phyloP scores from a whole-genome alignment of 169 alveolate species.

The Plasmodium berghei region DNA sequence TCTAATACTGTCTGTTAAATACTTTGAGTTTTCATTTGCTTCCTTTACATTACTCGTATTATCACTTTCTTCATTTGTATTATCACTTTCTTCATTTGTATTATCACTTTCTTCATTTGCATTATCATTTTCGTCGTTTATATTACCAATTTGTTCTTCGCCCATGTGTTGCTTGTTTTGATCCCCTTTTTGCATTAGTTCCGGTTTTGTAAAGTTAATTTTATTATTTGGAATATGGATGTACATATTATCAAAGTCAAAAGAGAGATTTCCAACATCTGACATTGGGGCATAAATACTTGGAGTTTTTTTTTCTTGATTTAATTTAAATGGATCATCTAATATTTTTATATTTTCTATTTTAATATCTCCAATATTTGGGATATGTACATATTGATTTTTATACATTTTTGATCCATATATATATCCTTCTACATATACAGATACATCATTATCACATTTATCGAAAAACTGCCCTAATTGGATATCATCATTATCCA shows the following conservation, averaged over 20 bases:
- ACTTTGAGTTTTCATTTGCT: conserved; percentile 41
- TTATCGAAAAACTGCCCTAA: conserved; percentile 31
- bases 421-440: conserved; percentile 96
- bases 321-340: conserved; percentile 91
- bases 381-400: conserved; percentile 90
- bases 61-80: conserved; percentile 64
- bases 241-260: conserved; percentile 97
- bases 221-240: conserved; percentile 96
- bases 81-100: conserved; percentile 65
- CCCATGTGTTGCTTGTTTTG: background rate
- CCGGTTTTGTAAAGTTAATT: conserved; percentile 91
- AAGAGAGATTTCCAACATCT: conserved; percentile 95
- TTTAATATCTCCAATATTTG: conserved; percentile 94
- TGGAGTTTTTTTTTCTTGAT: conserved; percentile 78
- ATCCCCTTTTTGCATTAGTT: background rate
- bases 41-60: too few relatives aligned
- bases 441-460: conserved; percentile 81
- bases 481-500: conserved; percentile 33
- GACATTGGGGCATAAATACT: conserved; percentile 98
- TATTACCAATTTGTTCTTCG: conserved; percentile 9
- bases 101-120: conserved; percentile 42
- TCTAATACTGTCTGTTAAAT: conserved; percentile 87
- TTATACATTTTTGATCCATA: conserved; percentile 92
- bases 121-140: conserved; percentile 2
- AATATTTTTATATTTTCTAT: conserved; percentile 83